Base-by-base conservation (phyloP, 1,284 basidiomycete species). In the Austroboletus novae-zelandiae region DNA sequence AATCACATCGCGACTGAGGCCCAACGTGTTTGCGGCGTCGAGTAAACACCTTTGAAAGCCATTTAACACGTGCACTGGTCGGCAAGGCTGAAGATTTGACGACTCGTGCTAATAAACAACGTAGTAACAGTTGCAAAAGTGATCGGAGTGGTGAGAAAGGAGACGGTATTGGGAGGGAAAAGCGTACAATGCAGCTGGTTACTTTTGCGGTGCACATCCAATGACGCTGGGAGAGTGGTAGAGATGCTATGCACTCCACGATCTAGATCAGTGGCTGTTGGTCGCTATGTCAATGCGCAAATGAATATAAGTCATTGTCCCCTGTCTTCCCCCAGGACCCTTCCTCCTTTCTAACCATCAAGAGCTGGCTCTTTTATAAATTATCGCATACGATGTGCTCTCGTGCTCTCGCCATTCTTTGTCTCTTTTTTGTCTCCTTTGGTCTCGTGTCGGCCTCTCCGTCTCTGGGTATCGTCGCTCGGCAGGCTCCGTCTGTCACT, bases 31-130 rank as follows among this genome's bases (percentile, higher is more conserved):
- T 37, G 94, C 94, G 37, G 92, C 88, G 65, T 91, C 86, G 50
- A 95, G 69, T 43, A 98, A 69, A 51, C 89, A 78, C 57, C 83
- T 79, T 64, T 91, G 88, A 0, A 94, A 95, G 8, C 94, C 93
- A 71, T 97, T 97, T 54, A 98, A 73, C 66, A 97, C 84, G 59
- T 89, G 51, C 91, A 77, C 72, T 98, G 94, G 67, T 94, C 94
- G 40, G 91, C 84, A 35, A 98, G 73, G 65, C 94, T 94, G 55
- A 96, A 70, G 31, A 93, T 92, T 20, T 93, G 91, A 54, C 87
- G 77, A 2, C 95, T 95, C 66, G n/a, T n/a, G n/a, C n/a, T n/a
- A n/a, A n/a, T n/a, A n/a, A n/a, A n/a, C n/a, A n/a, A n/a, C n/a
- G n/a, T n/a, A n/a, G n/a, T n/a, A n/a, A n/a, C n/a, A n/a, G n/a